Conservation (phyloP, 805 yeast genomes). For the Jamesozyma hellenica region DNA sequence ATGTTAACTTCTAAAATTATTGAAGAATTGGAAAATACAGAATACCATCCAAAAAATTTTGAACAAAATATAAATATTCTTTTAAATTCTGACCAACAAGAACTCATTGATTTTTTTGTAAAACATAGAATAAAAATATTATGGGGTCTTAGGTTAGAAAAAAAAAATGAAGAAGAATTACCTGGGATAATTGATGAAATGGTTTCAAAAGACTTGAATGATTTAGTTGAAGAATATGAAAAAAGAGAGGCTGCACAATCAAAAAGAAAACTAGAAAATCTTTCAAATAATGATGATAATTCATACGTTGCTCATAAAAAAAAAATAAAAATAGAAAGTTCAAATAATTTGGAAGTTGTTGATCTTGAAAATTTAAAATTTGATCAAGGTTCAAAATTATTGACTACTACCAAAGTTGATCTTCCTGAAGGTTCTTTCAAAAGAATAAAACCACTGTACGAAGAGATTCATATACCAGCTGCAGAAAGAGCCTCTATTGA, state of each 20-base stretch:
- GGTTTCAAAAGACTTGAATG: slow-evolving; percentile 32
- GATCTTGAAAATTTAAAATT: slow-evolving; percentile 55
- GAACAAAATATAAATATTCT: slow-evolving; percentile 46
- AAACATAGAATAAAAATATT: slow-evolving; percentile 43
- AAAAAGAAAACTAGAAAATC: slow-evolving; percentile 5
- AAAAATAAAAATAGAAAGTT: slow-evolving; percentile 17
- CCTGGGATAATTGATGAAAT: slow-evolving; percentile 35
- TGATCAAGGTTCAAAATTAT: slow-evolving; percentile 62
- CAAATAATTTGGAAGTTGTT: slow-evolving; percentile 29
- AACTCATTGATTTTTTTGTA: slow-evolving; percentile 39
- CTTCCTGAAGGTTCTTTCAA: slow-evolving; percentile 82
- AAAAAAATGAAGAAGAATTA: slow-evolving; percentile 32
- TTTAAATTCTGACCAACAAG: slow-evolving; percentile 42
- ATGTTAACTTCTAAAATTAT: slow-evolving; percentile 34
- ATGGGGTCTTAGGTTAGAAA: slow-evolving; percentile 43
- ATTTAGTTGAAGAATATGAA: slow-evolving; percentile 36
- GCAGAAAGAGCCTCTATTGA: slow-evolving; percentile 44
- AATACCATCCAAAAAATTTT: slow-evolving; percentile 33
- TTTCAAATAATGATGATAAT: slow-evolving; percentile 1
- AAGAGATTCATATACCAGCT: slow-evolving; percentile 87
- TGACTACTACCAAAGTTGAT: slow-evolving; percentile 55
- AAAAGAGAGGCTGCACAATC: slow-evolving; percentile 6
- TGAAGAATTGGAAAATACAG: slow-evolving; percentile 31
- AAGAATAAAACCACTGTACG: slow-evolving; percentile 62
- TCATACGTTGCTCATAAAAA: slow-evolving; percentile 9